A percentile compares a stretch with the other conserved stretches of the same genome.
Conservation (phyloP, 2,329 filamentous ascomycete genomes). For the Ophiostoma quercus region DNA sequence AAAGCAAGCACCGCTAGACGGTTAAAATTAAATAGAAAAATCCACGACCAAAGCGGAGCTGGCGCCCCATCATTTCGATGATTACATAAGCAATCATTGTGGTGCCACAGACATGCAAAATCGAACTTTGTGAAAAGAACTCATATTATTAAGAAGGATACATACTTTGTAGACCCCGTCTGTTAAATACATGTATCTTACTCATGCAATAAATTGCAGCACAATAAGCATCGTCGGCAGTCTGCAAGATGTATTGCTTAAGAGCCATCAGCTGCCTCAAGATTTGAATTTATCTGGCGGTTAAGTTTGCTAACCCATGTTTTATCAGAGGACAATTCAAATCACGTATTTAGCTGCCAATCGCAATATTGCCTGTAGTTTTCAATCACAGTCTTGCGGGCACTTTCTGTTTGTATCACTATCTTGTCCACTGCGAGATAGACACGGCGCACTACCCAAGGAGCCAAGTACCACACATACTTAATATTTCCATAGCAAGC, state of each 20-base stretch:
- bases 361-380: not conserved
- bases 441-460: not conserved
- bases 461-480: not conserved
- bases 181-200: not conserved
- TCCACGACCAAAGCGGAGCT: not conserved
- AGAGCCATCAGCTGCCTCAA: not conserved
- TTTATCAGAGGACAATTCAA: too few species aligned
- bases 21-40: slow-evolving; percentile 10
- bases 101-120: not conserved
- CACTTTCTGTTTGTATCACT: not conserved
- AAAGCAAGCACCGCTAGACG: not conserved
- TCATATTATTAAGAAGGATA: not conserved
- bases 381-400: not conserved
- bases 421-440: not conserved
- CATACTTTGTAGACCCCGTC: not conserved
- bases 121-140: too few species aligned
- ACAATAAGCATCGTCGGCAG: not conserved
- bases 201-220: not conserved
- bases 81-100: not conserved
- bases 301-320: too few species aligned
- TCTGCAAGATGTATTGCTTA: not conserved
- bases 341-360: not conserved
- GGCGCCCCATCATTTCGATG: not conserved
- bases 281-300: not conserved
- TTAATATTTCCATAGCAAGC: too few species aligned